These are phyloP conservation scores for Talaromyces nanjingensis DNA, from an alignment of 495 filamentous ascomycete genomes.

Conservation along the genomic window DNA sequence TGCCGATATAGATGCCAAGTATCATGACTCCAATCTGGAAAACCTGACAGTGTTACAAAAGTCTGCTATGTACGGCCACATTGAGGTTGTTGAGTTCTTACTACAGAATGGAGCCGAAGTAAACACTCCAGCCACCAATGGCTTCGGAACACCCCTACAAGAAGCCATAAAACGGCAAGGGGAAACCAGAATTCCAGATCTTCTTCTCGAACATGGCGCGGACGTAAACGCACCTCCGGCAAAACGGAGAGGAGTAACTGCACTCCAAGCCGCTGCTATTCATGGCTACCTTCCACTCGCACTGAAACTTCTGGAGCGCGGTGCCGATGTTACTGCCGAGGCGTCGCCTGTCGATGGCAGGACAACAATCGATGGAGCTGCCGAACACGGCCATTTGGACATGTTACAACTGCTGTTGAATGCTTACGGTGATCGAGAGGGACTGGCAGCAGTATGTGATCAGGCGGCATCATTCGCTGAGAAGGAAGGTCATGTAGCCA, in stretches of 20 bases:
- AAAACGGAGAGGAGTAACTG: not conserved
- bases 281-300: slow-evolving; percentile 5
- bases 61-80: not conserved
- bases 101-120: not conserved
- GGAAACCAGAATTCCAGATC: not conserved
- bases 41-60: not conserved
- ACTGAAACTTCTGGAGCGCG: slow-evolving; percentile 11
- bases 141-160: not conserved
- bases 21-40: not conserved
- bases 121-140: not conserved
- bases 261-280: slow-evolving; percentile 16
- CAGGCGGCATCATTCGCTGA: not conserved
- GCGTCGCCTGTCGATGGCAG: slow-evolving; percentile 17
- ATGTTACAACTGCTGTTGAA: slow-evolving; percentile 35
- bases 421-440: not conserved
- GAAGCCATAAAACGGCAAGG: not conserved
- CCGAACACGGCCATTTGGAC: slow-evolving; percentile 31
- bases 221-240: slow-evolving; percentile 12
- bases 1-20: slow-evolving; percentile 12
- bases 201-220: slow-evolving; percentile 12
- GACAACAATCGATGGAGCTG: slow-evolving; percentile 32
- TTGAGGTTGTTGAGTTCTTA: not conserved
- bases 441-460: not conserved
- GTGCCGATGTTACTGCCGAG: slow-evolving; percentile 22
- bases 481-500: not conserved